Evolutionary conservation across 768 basidiomycete species (phyloP), one percentile per base, ranked within the genome.

Genomic region (Gloeopeniophorella convolvens): DNA sequence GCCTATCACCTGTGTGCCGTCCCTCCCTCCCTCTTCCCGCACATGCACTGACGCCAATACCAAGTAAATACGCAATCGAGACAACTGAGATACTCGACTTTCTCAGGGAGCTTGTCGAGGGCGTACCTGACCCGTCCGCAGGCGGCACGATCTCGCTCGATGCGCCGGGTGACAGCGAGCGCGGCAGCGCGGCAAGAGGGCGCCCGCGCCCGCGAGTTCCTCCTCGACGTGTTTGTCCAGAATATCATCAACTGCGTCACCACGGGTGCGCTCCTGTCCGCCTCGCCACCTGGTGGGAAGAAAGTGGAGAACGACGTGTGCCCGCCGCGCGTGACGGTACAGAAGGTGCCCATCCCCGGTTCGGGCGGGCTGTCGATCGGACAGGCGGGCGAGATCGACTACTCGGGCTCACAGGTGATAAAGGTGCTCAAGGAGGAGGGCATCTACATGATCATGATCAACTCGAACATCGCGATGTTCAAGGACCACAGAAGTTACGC

Each of bases 371-470:
- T 99, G 16, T 97, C 94, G 10, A 99, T 99, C 58, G 96, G 96
- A 42, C 96, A 99, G 65, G 96, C 96, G 0, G 96, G 96, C 59
- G 96, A 99, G 68, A 98, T 99, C 70, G 96, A 99, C 70, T 99
- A 99, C 71, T 98, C 96, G 0, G 96, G 96, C 55, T 95, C 92
- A 31, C 96, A 99, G 66, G 95, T 95, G 11, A 95, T 99, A 78
- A 99, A 99, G 70, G 96, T 96, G 9, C 78, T 99, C 58, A 98
- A 98, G 71, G 91, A 91, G 65, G 96, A 98, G 66, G 96, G 96
- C 28, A 98, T 99, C 63, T 98, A 96, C 70, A 99, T 95, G 51
- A 92, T 99, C 68, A 83, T 99, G 66, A 81, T 99, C 60, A 98
- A 98, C 69, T 95, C 96, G 23, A 99, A 99, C 70, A 99, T 99